phyloP scores from a whole-genome alignment of 2,329 filamentous ascomycete genomes.

The Botrytis byssoidea region DNA sequence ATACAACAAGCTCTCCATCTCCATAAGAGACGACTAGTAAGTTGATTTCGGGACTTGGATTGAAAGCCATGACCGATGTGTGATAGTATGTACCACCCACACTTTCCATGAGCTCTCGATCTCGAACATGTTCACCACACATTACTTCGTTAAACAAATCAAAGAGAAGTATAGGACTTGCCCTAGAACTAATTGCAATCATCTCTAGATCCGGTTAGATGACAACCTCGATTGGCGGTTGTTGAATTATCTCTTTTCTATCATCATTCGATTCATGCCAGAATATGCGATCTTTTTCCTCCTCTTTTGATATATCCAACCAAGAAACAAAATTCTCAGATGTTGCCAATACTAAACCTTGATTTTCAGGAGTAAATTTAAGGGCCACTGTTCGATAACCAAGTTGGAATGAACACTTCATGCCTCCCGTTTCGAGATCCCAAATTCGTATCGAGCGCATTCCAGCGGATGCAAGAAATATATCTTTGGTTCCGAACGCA shows the following conservation, averaged over 20 bases:
- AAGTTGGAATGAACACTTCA: not conserved
- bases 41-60: not conserved
- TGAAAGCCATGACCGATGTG: not conserved
- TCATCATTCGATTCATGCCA: not conserved
- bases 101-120: not conserved
- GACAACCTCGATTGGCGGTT: not conserved
- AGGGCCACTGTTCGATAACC: not conserved
- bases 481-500: not conserved
- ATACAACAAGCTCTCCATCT: not conserved
- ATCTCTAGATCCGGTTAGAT: not conserved
- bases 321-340: not conserved
- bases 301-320: not conserved
- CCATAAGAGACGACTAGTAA: not conserved
- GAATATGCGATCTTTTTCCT: not conserved
- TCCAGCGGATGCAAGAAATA: not conserved
- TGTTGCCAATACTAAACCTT: not conserved
- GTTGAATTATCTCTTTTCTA: fast-evolving
- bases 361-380: not conserved
- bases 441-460: not conserved
- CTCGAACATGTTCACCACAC: not conserved
- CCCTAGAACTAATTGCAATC: not conserved
- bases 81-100: not conserved
- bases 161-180: not conserved
- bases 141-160: not conserved
- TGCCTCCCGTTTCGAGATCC: not conserved